These are phyloP conservation scores for Lobosporangium transversale DNA, from an alignment of 192 early-diverging fungal species.

Conservation along the genomic window DNA sequence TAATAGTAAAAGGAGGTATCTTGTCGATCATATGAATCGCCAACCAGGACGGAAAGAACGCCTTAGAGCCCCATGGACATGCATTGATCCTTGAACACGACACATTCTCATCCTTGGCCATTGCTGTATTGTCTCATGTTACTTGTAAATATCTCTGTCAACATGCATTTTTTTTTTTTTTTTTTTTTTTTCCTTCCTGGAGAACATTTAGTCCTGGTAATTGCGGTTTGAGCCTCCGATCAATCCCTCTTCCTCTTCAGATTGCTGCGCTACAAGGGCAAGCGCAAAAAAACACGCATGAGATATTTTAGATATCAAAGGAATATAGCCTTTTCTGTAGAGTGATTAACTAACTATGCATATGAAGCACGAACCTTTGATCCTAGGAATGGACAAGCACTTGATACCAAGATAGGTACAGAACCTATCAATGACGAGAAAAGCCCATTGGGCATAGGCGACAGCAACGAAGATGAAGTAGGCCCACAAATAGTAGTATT, in stretches of 20 bases:
- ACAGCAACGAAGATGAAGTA: slow-evolving; percentile 78
- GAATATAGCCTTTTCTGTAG: no score
- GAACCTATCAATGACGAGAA: slow-evolving; percentile 88
- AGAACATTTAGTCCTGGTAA: slow-evolving; percentile 31
- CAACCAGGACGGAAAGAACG: no score
- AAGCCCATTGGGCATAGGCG: slow-evolving; percentile 88
- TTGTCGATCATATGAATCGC: no score
- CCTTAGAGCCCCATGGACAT: no score
- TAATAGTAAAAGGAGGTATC: no score
- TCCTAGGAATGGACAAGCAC: slow-evolving; percentile 80
- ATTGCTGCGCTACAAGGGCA: slow-evolving; percentile 52
- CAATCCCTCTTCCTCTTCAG: slow-evolving; percentile 54
- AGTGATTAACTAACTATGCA: not conserved
- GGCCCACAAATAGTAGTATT: slow-evolving; percentile 74
- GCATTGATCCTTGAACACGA: no score
- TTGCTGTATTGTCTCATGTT: not conserved
- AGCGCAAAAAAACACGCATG: slow-evolving; percentile 51
- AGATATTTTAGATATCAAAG: slow-evolving; percentile 50
- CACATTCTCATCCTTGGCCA: no score
- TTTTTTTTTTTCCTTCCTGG: not conserved
- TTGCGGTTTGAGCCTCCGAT: slow-evolving; percentile 35
- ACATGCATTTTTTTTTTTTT: not conserved
- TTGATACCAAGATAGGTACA: slow-evolving; percentile 87
- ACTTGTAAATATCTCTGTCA: not conserved
- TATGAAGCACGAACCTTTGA: slow-evolving; percentile 37